Base-by-base conservation (phyloP, 2,329 filamentous ascomycete species). In the Dactylellina sp. region DNA sequence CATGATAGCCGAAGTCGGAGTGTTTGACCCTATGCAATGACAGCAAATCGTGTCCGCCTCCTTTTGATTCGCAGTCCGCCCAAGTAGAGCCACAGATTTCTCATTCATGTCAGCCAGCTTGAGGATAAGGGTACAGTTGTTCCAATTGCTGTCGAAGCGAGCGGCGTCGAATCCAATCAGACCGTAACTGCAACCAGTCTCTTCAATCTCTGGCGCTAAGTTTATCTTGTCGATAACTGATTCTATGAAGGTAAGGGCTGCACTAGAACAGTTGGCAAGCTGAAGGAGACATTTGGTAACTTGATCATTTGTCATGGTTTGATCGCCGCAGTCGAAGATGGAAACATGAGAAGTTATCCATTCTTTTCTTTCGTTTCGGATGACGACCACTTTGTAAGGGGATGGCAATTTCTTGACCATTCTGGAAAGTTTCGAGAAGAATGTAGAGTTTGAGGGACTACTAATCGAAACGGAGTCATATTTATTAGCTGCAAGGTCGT, bases 121-220 rank as follows among this genome's bases (percentile, higher is more conserved):
- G 12, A 40, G 37, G 12, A 16, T 14, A 14, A 40, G 3, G 37
- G 37, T 40, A 40, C 37, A 12, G n/a, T 40, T 14, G n/a, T 40
- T 40, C 37, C 37, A 40, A 16, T 40, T 16, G 14, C 14, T 12
- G 12, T 14, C n/a, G n/a, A 37, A 35, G 7, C 28, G 52, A 12
- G 52, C 55, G 1, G 47, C 22, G 6, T 66, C 62, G 1, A 20
- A 32, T 11, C 28, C 42, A 14, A 25, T 3, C 9, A 70, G 16
- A 24, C 46, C 52, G 14, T 70, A 70, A 35, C 55, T 55, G 22
- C 64, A 70, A 1, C 55, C 55, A 47, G 64, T 61, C 0, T 39
- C 56, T 18, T 61, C 50, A 25, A 70, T n/a, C 3, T 39, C 25
- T 9, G 25, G 12, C 0, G 37, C 25, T 9, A 11, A 1, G 14